phyloP scores from a whole-genome alignment of 768 basidiomycete genomes.

The Termitomyces eurrhizus region DNA sequence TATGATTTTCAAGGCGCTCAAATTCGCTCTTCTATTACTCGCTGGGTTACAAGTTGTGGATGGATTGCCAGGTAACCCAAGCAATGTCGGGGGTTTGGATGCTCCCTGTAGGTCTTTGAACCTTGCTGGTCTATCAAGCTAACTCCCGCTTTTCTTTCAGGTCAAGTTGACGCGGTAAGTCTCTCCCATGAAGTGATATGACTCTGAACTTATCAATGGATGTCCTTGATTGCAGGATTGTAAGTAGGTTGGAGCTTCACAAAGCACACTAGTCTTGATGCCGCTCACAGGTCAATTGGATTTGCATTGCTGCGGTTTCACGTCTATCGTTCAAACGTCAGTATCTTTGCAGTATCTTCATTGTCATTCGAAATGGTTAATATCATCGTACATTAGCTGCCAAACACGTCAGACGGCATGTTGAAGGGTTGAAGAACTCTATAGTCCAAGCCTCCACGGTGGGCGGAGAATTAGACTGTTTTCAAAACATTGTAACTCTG shows the following conservation, averaged over 20 bases:
- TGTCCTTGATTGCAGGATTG: not conserved
- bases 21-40: not conserved
- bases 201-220: not conserved
- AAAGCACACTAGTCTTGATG: not conserved
- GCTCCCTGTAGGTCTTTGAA: conserved; percentile 1
- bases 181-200: not conserved
- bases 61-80: not conserved
- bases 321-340: not conserved
- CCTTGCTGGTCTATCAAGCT: not conserved
- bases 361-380: not conserved
- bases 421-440: not conserved
- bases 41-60: not conserved
- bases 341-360: not conserved
- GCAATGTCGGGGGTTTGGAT: not conserved
- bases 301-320: conserved; percentile 9
- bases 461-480: not conserved
- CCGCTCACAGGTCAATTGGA: not conserved
- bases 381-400: not conserved
- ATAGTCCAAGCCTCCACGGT: too few relatives aligned
- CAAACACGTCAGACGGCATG: conserved; percentile 10
- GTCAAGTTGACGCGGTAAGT: conserved; percentile 1
- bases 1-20: not conserved
- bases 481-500: not conserved
- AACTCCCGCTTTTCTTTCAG: not conserved
- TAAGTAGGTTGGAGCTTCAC: not conserved